Conservation (phyloP, 2,329 filamentous ascomycete genomes). For the Sclerotinia sclerotiorum region DNA sequence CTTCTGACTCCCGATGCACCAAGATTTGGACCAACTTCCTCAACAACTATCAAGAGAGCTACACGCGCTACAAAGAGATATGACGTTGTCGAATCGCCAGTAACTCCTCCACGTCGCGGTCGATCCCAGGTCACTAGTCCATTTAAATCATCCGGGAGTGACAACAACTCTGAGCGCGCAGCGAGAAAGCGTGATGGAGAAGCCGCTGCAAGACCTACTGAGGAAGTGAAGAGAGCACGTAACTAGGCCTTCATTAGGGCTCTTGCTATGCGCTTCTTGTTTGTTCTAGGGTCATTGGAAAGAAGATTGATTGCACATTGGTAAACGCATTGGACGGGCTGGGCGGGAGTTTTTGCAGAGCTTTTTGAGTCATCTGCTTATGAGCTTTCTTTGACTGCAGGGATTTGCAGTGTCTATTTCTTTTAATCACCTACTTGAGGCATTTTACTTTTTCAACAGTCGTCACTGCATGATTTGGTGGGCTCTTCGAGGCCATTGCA, state of each 20-base stretch:
- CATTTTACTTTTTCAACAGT: slow-evolving; percentile 14
- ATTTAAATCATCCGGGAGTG: slow-evolving; percentile 66
- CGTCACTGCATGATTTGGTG: slow-evolving; percentile 12
- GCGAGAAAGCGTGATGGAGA: slow-evolving; percentile 49
- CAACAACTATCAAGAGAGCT: slow-evolving; percentile 60
- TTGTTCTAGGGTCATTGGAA: slow-evolving; percentile 9
- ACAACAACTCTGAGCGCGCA: slow-evolving; percentile 34
- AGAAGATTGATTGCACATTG: slow-evolving; percentile 7
- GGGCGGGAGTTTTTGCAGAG: slow-evolving; percentile 11
- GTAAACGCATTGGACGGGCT: slow-evolving; percentile 4
- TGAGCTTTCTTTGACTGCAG: not conserved
- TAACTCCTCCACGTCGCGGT: slow-evolving; percentile 32
- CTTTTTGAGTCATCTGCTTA: slow-evolving; percentile 4
- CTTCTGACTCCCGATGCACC: slow-evolving; percentile 55
- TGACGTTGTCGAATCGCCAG: slow-evolving; percentile 34
- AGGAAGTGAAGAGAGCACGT: slow-evolving; percentile 20
- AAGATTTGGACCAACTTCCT: slow-evolving; percentile 58
- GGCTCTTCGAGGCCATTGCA: slow-evolving; percentile 9
- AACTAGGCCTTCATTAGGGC: not conserved
- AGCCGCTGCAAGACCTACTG: slow-evolving; percentile 39
- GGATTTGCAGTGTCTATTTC: slow-evolving; percentile 4
- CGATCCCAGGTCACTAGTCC: slow-evolving; percentile 42
- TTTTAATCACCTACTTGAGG: slow-evolving; percentile 17
- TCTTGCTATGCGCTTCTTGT: not conserved
- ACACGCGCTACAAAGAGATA: slow-evolving; percentile 55